Evolutionary conservation across 2,329 filamentous ascomycete genomes (phyloP).

Genomic region (Botryosphaeria dothidea): DNA sequence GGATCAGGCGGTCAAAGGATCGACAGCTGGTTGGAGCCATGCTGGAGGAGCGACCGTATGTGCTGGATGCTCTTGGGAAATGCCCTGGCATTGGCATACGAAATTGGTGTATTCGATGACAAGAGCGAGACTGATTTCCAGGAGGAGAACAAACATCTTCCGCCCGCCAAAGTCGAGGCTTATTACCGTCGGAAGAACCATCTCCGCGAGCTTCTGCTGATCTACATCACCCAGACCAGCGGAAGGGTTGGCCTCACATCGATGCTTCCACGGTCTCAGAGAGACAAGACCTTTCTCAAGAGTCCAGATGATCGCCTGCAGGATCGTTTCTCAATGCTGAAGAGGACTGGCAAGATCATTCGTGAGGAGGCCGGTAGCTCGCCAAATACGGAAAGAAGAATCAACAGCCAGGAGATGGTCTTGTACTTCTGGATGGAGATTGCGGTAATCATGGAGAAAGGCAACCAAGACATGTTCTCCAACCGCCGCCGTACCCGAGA

Average conservation of each 20-base stretch:
- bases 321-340: slow-evolving; percentile 32
- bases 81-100: slow-evolving; percentile 84
- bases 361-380: slow-evolving; percentile 14
- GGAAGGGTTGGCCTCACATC: slow-evolving; percentile 89
- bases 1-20: slow-evolving; percentile 81
- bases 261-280: slow-evolving; percentile 69
- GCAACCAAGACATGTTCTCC: slow-evolving; percentile 84
- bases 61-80: slow-evolving; percentile 97
- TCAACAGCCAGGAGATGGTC: slow-evolving; percentile 53
- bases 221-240: slow-evolving; percentile 92
- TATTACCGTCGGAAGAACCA: slow-evolving; percentile 78
- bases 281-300: slow-evolving; percentile 26
- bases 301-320: slow-evolving; percentile 37
- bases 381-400: slow-evolving; percentile 6
- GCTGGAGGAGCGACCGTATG: slow-evolving; percentile 89
- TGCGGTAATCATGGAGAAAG: slow-evolving; percentile 86
- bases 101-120: slow-evolving; percentile 93
- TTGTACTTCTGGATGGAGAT: slow-evolving; percentile 92
- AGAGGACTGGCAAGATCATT: slow-evolving; percentile 14
- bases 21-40: slow-evolving; percentile 94
- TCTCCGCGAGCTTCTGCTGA: slow-evolving; percentile 81
- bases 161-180: slow-evolving; percentile 64
- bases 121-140: slow-evolving; percentile 69
- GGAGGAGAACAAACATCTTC: slow-evolving; percentile 35
- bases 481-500: slow-evolving; percentile 86